phyloP scores from a whole-genome alignment of 2,329 filamentous ascomycete species.

The Colletotrichum scovillei region DNA sequence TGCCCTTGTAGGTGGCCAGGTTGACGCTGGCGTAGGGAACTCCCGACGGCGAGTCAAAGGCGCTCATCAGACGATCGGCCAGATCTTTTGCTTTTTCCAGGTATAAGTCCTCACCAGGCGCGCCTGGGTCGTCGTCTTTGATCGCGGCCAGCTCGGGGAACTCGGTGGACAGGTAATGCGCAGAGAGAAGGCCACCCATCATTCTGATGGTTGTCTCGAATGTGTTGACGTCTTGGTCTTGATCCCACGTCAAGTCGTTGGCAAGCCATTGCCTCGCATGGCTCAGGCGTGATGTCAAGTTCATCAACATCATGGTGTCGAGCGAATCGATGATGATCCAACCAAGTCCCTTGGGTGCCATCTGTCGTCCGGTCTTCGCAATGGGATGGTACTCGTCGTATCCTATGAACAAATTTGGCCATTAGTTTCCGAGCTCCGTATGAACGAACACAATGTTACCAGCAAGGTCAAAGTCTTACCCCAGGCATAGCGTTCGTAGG shows the following conservation, averaged over 20 bases:
- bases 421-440: not conserved
- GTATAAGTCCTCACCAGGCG: slow-evolving; percentile 88
- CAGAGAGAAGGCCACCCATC: slow-evolving; percentile 91
- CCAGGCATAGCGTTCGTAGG: slow-evolving; percentile 94
- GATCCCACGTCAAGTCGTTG: slow-evolving; percentile 83
- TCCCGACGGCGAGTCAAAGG: slow-evolving; percentile 88
- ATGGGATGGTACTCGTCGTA: slow-evolving; percentile 90
- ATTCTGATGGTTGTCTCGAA: slow-evolving; percentile 99
- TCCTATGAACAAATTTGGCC: slow-evolving; percentile 56
- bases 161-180: slow-evolving; percentile 91
- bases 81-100: slow-evolving; percentile 96
- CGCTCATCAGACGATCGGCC: slow-evolving; percentile 85
- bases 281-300: slow-evolving; percentile 85
- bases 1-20: slow-evolving; percentile 78
- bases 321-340: slow-evolving; percentile 98
- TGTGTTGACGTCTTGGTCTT: slow-evolving; percentile 95
- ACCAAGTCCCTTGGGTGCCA: slow-evolving; percentile 89
- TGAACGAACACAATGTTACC: not conserved
- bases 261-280: slow-evolving; percentile 92
- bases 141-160: slow-evolving; percentile 85
- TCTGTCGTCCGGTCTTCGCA: slow-evolving; percentile 81
- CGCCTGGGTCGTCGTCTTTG: slow-evolving; percentile 75
- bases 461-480: slow-evolving; percentile 65
- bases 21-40: slow-evolving; percentile 93
- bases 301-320: slow-evolving; percentile 99